Conservation (phyloP, 2,329 filamentous ascomycete species). For the Colletotrichum magnum region DNA sequence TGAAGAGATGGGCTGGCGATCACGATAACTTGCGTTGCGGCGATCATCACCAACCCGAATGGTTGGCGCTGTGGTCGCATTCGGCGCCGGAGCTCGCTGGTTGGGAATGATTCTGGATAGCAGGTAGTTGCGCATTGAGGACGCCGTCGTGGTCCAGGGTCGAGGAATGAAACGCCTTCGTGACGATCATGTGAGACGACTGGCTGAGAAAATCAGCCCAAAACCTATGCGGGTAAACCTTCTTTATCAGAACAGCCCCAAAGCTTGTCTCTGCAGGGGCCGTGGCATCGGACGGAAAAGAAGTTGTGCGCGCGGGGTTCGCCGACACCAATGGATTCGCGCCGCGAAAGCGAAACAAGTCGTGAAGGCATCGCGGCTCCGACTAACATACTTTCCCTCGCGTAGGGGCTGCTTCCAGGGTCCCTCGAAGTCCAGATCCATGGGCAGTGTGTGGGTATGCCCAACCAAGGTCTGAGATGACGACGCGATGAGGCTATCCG, state of each 20-base stretch:
- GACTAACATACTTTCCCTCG: neutral
- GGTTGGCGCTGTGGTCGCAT: neutral
- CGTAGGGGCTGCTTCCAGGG: neutral
- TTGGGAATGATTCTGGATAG: neutral
- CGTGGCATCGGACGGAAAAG: conserved; percentile 24
- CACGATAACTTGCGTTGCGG: neutral
- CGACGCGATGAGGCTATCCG: conserved; percentile 9
- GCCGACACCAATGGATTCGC: conserved; percentile 9
- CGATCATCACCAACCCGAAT: conserved; percentile 10
- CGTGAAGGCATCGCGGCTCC: conserved; percentile 11
- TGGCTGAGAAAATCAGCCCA: conserved; percentile 28
- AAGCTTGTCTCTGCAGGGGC: conserved; percentile 14
- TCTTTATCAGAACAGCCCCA: conserved; percentile 14
- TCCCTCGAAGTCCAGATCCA: conserved; percentile 1
- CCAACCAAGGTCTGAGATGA: conserved; percentile 24
- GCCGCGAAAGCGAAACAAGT: conserved; percentile 9
- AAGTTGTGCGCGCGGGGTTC: conserved; percentile 1
- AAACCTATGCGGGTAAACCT: conserved; percentile 28
- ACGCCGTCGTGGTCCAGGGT: conserved; percentile 1
- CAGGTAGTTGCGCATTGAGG: conserved; percentile 7
- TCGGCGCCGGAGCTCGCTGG: neutral
- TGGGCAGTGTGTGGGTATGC: conserved; percentile 11
- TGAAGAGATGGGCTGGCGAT: neutral
- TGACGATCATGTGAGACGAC: conserved; percentile 17
- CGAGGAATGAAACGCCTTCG: conserved; percentile 22